Base-by-base conservation (phyloP, 345 rosid species). In the Salix dunnii region DNA sequence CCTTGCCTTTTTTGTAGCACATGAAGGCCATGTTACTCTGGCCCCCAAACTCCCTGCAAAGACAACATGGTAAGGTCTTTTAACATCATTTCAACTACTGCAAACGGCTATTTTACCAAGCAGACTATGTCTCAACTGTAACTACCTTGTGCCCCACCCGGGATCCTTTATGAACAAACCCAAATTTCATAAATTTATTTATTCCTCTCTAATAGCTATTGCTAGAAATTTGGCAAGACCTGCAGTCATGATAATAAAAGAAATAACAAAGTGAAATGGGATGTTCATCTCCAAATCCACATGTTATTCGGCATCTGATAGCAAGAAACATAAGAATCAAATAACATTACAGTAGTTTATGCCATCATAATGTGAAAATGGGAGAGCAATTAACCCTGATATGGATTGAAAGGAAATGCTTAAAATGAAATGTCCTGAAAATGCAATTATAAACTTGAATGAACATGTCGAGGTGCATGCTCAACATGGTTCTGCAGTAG, bases 1-100 rank as follows among this genome's bases (percentile, higher is more conserved):
- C 92, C 23, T 35, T 55, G 81, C 86, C 86, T 82, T 81, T 68
- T 68, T 63, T 51, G 63, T 14, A 73, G 88, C 92, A 89, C 92
- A 86, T 87, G 94, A 88, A 82, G 88, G 86, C 94, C 94, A 90
- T 84, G 94, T 90, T 89, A 90, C 94, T 80, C 81, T 84, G 83
- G 87, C 83, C 89, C 77, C 83, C 74, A 51, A 61, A 33, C 68
- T 60, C 72, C 81, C 79, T 36, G 84, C 83, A 79, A 76, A 71
- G 80, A 84, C 83, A 84, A 55, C 74, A 25, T 63, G 36, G 18
- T 38, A 51, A 65, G 68, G 61, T 42, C 60, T 43, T 76, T 67
- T 61, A 42, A 30, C n/a, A 61, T 61, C 70, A 76, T 55, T 42
- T 42, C 62, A 61, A 76, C 68, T 23, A 14, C 35, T 31, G 28